Percentiles rank a stretch among this genome's conserved stretches.
Conservation (phyloP, 2,329 filamentous ascomycete genomes). For the Colletotrichum lupini region DNA sequence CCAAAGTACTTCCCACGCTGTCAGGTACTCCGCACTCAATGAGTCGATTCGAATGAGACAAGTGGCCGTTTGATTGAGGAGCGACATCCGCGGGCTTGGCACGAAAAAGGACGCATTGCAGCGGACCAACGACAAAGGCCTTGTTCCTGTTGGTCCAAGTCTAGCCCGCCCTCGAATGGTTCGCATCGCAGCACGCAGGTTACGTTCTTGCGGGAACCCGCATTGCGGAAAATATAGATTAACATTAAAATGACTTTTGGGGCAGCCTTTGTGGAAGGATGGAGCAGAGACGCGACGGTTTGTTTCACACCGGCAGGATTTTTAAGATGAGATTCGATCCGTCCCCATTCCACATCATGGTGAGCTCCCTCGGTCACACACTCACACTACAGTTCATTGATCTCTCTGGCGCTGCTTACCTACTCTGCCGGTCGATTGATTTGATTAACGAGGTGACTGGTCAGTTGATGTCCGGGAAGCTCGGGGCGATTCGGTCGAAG, state of each 20-base stretch:
- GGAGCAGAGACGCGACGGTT: conserved; percentile 21
- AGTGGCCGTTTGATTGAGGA: conserved; percentile 8
- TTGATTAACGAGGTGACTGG: conserved; percentile 9
- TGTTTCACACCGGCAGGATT: conserved; percentile 32
- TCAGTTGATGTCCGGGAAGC: not conserved
- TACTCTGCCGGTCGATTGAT: not conserved
- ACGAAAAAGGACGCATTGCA: conserved; percentile 1
- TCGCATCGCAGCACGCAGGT: conserved; percentile 15
- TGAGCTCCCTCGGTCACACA: too few relatives aligned
- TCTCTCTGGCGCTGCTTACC: not conserved
- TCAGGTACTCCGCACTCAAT: too few relatives aligned
- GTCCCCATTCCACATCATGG: conserved; percentile 8
- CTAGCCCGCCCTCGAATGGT: not conserved
- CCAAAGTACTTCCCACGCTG: too few relatives aligned
- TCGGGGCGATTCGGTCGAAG: conserved; percentile 25
- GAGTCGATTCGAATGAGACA: not conserved
- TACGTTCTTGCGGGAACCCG: not conserved
- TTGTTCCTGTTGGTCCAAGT: conserved; percentile 4
- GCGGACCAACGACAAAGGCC: not conserved
- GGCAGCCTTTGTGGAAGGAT: not conserved
- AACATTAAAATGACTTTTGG: conserved; percentile 29
- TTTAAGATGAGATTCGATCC: conserved; percentile 30
- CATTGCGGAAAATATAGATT: conserved; percentile 24
- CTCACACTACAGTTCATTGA: not conserved
- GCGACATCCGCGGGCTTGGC: not conserved